These are phyloP conservation scores for Hypoxylon sp. DNA, from an alignment of 2,329 filamentous ascomycete genomes.

Conservation along the genomic window DNA sequence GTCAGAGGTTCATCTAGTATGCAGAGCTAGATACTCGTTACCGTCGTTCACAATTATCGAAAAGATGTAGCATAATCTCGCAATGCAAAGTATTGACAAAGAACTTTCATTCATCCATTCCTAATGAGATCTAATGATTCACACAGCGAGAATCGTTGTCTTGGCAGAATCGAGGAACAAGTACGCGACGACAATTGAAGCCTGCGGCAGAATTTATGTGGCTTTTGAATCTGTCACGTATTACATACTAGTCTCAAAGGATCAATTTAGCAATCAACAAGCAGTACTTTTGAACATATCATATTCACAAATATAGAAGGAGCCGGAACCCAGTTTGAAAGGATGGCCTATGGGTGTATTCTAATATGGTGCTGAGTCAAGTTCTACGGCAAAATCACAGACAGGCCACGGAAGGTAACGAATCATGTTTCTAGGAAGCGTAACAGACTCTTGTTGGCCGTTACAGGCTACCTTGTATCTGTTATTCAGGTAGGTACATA, in stretches of 20 bases:
- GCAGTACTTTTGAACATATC: neutral
- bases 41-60: neutral
- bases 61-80: neutral
- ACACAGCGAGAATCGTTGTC: neutral
- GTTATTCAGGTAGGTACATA: too few species aligned
- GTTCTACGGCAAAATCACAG: neutral
- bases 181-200: neutral
- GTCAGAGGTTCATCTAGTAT: neutral
- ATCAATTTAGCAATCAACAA: neutral
- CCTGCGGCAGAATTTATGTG: neutral
- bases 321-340: neutral
- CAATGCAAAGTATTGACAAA: neutral
- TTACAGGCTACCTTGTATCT: neutral
- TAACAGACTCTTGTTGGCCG: neutral
- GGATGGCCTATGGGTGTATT: neutral
- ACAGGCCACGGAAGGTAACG: neutral
- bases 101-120: neutral
- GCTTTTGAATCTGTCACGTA: neutral
- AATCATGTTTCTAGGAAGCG: neutral
- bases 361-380: neutral
- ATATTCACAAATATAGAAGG: neutral
- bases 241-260: neutral
- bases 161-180: neutral
- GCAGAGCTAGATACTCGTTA: neutral
- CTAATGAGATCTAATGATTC: neutral